Percentiles rank a stretch among this genome's conserved stretches.
phyloP scores from a whole-genome alignment of 2,329 filamentous ascomycete species.

The Podosphaera xanthii region DNA sequence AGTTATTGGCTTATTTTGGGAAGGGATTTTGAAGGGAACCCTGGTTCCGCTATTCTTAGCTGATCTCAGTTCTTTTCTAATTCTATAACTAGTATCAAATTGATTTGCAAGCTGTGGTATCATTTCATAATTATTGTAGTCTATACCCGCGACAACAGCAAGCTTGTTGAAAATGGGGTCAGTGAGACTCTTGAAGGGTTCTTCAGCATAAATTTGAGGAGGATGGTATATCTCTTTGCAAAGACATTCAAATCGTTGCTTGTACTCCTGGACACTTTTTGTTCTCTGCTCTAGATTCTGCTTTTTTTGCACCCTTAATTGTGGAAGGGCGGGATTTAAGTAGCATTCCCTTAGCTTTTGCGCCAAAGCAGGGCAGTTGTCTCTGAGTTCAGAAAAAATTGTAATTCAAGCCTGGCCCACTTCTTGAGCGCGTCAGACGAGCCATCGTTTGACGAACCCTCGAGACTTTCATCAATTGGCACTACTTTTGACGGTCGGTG shows the following conservation, averaged over 20 bases:
- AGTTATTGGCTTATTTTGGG: too few relatives aligned
- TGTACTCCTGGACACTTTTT: neutral
- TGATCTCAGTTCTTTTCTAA: neutral
- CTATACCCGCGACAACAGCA: neutral
- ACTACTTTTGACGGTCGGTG: neutral
- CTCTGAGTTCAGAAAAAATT: neutral
- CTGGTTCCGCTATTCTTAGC: neutral
- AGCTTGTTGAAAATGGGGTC: neutral
- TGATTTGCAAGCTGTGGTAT: neutral
- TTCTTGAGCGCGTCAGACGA: neutral
- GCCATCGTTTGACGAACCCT: neutral
- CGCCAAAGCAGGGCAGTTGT: neutral
- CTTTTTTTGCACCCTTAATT: neutral
- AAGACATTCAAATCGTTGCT: neutral
- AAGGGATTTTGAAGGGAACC: too few relatives aligned
- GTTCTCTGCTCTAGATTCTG: neutral
- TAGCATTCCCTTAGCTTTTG: neutral
- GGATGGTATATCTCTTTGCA: neutral
- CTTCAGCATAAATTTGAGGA: neutral
- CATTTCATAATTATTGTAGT: neutral
- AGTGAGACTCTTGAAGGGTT: neutral
- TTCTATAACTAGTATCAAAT: neutral
- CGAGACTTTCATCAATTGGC: neutral
- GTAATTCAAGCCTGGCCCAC: neutral
- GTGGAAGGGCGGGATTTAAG: neutral